A percentile compares a stretch with the other conserved stretches of the same genome.
phyloP scores from a whole-genome alignment of 768 basidiomycete species.

The Boletales sp. region DNA sequence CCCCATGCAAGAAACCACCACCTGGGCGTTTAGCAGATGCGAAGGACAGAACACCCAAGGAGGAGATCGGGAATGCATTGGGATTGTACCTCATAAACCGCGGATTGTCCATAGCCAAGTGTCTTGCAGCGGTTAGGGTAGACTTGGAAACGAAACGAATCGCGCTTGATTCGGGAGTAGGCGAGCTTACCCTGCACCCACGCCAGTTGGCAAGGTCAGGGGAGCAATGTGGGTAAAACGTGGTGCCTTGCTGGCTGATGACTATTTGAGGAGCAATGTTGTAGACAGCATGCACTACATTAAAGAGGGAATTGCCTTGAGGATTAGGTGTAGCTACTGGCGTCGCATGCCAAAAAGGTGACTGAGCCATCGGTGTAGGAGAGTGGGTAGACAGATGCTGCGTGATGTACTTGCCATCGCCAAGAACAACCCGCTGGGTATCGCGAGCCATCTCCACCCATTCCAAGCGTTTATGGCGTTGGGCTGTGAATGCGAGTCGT shows the following conservation, averaged over 20 bases:
- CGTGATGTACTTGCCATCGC: constrained; percentile 39
- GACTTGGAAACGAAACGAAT: constrained; percentile 30
- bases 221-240: constrained; percentile 39
- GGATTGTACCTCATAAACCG: constrained; percentile 10
- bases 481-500: constrained; percentile 18
- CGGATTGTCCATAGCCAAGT: constrained; percentile 13
- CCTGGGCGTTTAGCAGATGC: constrained; percentile 43
- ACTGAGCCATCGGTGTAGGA: constrained; percentile 4
- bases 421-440: constrained; percentile 36
- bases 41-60: constrained; percentile 40
- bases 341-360: constrained; percentile 16
- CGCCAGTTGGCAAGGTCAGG: constrained; percentile 35
- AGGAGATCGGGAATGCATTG: constrained; percentile 21
- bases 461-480: constrained; percentile 23
- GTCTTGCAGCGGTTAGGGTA: constrained; percentile 33
- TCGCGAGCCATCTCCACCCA: constrained; percentile 35
- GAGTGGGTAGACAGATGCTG: constrained; percentile 16
- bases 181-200: constrained; percentile 8
- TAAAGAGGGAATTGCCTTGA: not conserved
- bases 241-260: constrained; percentile 35
- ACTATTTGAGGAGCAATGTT: constrained; percentile 35
- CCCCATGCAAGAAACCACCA: constrained; percentile 43
- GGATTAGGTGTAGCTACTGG: constrained; percentile 4
- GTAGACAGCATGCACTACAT: constrained; percentile 18
- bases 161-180: constrained; percentile 9